Conservation (phyloP, 2,329 filamentous ascomycete genomes). For the Rasamsonia emersonii region DNA sequence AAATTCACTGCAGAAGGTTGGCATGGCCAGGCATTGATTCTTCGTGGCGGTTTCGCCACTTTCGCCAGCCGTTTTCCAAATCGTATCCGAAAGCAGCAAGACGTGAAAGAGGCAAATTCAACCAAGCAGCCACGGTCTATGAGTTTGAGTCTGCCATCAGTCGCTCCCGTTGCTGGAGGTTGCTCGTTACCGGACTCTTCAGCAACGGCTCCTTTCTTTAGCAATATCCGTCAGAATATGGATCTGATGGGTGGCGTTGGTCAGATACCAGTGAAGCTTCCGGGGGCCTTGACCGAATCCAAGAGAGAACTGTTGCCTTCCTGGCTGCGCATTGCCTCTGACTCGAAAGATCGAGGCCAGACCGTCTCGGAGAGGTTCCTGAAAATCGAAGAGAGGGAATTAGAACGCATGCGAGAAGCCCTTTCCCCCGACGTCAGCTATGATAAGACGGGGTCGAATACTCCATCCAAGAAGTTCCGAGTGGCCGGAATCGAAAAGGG, state of each 20-base stretch:
- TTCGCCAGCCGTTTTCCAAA: conserved; percentile 61
- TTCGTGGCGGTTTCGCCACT: conserved; percentile 71
- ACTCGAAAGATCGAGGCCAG: conserved; percentile 64
- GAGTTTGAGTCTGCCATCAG: conserved; percentile 42
- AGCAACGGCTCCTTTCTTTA: conserved; percentile 80
- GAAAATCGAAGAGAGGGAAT: conserved; percentile 72
- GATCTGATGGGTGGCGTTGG: conserved; percentile 90
- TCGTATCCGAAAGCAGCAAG: conserved; percentile 20
- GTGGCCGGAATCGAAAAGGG: conserved; percentile 93
- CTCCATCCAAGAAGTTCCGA: conserved; percentile 47
- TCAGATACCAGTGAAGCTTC: conserved; percentile 58
- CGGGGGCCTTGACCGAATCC: conserved; percentile 41
- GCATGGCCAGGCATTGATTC: conserved; percentile 61
- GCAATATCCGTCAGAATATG: conserved; percentile 94
- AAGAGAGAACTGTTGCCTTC: conserved; percentile 52
- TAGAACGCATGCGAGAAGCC: conserved; percentile 85
- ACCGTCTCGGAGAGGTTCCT: conserved; percentile 75
- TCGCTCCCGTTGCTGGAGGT: conserved; percentile 78
- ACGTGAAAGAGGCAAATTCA: conserved; percentile 17
- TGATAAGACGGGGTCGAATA: conserved; percentile 35
- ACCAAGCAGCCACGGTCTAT: conserved; percentile 45
- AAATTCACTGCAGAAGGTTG: conserved; percentile 87
- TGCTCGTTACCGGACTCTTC: conserved; percentile 67
- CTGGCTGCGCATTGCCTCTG: conserved; percentile 67
- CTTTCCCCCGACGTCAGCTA: conserved; percentile 54